phyloP scores from a whole-genome alignment of 208 protist genomes.

The Sergeia podlipaevii region DNA sequence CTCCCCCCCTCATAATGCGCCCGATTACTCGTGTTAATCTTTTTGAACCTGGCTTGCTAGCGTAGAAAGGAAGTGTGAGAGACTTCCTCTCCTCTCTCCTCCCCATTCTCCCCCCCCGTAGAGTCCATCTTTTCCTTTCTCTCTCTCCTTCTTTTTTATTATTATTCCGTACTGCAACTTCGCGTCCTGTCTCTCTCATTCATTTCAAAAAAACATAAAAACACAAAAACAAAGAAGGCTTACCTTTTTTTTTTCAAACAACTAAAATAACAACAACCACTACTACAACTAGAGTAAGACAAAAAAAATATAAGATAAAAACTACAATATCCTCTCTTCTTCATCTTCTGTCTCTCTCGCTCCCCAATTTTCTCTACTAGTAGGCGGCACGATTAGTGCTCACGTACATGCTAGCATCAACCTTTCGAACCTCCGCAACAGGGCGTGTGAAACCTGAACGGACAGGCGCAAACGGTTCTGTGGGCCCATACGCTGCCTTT shows the following conservation, averaged over 20 bases:
- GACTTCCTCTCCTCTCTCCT: neutral
- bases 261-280: conserved; percentile 9
- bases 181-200: no score
- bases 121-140: no score
- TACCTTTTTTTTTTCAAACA: no score
- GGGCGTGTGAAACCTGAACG: conserved; percentile 9
- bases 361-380: no score
- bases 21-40: conserved; percentile 22
- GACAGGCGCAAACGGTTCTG: neutral
- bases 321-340: neutral
- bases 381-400: conserved; percentile 43
- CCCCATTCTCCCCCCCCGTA: neutral
- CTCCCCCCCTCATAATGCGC: conserved; percentile 1
- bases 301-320: neutral
- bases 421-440: conserved; percentile 16
- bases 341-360: neutral
- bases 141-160: no score
- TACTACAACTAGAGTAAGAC: conserved; percentile 4
- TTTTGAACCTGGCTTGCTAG: conserved; percentile 28
- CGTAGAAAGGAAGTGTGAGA: conserved; percentile 9
- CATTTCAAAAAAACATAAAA: conserved; percentile 4
- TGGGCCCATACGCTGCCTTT: neutral
- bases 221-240: conserved; percentile 1
- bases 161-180: no score
- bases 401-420: conserved; percentile 40